Base-by-base conservation (phyloP, 2,329 filamentous ascomycete species). In the Clonostachys chloroleuca region DNA sequence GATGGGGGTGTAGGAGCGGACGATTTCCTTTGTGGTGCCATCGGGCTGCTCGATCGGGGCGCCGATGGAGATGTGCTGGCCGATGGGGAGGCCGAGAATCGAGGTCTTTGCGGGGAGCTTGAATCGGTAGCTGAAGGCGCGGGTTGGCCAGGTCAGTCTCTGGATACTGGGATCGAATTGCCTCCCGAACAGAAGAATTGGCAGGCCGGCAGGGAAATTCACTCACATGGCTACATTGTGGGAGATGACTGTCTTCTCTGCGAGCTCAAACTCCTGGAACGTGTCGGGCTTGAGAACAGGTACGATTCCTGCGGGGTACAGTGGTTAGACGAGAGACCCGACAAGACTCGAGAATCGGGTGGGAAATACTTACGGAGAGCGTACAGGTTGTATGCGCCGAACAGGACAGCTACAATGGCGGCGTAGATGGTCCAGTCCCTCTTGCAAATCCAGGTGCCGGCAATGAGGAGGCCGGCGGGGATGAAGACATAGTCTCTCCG, bases 11-110 rank as follows among this genome's bases (percentile, higher is more conserved):
- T 96, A 96, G 18, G 89, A 95, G 61, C 91, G 88, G 47, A 95
- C 84, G 54, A 95, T 86, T 63, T 95, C 88, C 73, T 94, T 92
- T 56, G 75, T 75, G 59, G 79, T 78, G 63, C 89, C 90, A 59
- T 89, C 83, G 48, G 74, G 69, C 60, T 85, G 81, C 40, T 69
- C 59, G 51, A 91, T 81, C 48, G 80, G 82, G 47, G 91, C 92
- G 56, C 87, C 89, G 64, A 99, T 90, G 52, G 92, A 96, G 72
- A 99, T 96, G 77, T 99, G 94, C 75, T 99, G 94, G 64, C 94
- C 94, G 74, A 97, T 97, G 56, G 94, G 92, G 40, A 97, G 87
- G 62, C 94, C 94, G 61, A 97, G 89, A 66, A 96, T 90, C 56
- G 88, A 82, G 59, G 76, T 86, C 39, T 84, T 73, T 45, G 78